phyloP scores from a whole-genome alignment of 352 stramenopile species.

The Pythium brachiatum region DNA sequence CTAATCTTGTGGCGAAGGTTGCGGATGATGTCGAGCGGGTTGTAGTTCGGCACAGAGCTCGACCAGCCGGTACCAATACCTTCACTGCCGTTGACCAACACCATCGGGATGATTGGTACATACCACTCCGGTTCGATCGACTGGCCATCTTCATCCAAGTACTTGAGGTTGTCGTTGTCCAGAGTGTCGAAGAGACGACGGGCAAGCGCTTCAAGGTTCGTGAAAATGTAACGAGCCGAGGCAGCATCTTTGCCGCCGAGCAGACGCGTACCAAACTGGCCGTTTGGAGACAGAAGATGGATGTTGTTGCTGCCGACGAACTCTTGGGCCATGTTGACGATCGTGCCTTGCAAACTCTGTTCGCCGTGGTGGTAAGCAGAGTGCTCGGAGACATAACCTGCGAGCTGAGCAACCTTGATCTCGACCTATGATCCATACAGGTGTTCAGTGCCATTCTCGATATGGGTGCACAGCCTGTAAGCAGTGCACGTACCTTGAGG shows the following conservation, averaged over 20 bases:
- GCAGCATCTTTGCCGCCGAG: conserved; percentile 96
- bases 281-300: conserved; percentile 92
- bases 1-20: conserved; percentile 69
- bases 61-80: conserved; percentile 98
- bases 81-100: conserved; percentile 96
- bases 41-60: conserved; percentile 91
- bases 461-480: too few species aligned
- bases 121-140: conserved; percentile 93
- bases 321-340: conserved; percentile 98
- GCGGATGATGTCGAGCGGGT: conserved; percentile 88
- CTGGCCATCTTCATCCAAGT: conserved; percentile 91
- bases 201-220: conserved; percentile 85
- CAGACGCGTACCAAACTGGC: conserved; percentile 97
- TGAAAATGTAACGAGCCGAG: conserved; percentile 94
- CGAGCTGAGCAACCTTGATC: conserved; percentile 93
- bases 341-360: conserved; percentile 91
- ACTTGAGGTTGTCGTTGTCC: conserved; percentile 90
- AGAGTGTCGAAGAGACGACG: conserved; percentile 85
- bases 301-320: conserved; percentile 99
- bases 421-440: conserved; percentile 33
- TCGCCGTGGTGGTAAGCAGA: conserved; percentile 99
- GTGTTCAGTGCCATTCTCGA: too few species aligned
- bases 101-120: conserved; percentile 95
- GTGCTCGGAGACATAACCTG: conserved; percentile 97
- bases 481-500: conserved; percentile 82